phyloP scores from a whole-genome alignment of 2,329 filamentous ascomycete species.

The Talaromyces sp. region DNA sequence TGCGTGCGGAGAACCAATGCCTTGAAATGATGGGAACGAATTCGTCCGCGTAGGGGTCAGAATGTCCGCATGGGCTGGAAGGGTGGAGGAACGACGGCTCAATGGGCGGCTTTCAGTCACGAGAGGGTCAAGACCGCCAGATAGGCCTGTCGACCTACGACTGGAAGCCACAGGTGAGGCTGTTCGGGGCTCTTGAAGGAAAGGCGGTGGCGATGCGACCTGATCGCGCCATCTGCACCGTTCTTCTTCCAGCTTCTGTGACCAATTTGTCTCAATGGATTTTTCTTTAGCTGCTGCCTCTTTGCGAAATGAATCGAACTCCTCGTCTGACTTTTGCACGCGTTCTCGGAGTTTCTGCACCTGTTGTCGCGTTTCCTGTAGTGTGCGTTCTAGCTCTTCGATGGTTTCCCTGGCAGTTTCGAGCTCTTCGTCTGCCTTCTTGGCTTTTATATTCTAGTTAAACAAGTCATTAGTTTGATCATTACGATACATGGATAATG shows the following conservation, averaged over 20 bases:
- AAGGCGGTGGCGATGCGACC: conserved; percentile 27
- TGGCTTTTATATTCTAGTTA: conserved; percentile 57
- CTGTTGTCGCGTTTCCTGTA: conserved; percentile 62
- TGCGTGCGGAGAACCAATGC: conserved; percentile 23
- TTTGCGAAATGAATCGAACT: conserved; percentile 54
- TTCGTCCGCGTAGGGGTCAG: conserved; percentile 42
- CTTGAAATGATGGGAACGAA: conserved; percentile 27
- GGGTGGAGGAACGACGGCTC: conserved; percentile 36
- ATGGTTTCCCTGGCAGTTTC: conserved; percentile 54
- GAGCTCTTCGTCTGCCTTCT: conserved; percentile 74
- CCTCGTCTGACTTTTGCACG: conserved; percentile 50
- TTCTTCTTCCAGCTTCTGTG: conserved; percentile 61
- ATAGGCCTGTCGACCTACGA: conserved; percentile 33
- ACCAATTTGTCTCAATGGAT: conserved; percentile 51
- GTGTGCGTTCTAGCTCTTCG: conserved; percentile 44
- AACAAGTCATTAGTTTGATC: conserved; percentile 16
- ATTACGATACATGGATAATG: background rate
- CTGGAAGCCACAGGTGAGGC: conserved; percentile 38
- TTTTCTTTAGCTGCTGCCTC: conserved; percentile 57
- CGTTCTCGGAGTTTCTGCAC: conserved; percentile 41
- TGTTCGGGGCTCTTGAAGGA: conserved; percentile 31
- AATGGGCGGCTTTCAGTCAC: conserved; percentile 30
- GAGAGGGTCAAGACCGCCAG: conserved; percentile 34
- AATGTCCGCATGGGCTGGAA: conserved; percentile 32
- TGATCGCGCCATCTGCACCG: conserved; percentile 54